Conservation (phyloP, 441 rosid genomes). For the Hura crepitans region DNA sequence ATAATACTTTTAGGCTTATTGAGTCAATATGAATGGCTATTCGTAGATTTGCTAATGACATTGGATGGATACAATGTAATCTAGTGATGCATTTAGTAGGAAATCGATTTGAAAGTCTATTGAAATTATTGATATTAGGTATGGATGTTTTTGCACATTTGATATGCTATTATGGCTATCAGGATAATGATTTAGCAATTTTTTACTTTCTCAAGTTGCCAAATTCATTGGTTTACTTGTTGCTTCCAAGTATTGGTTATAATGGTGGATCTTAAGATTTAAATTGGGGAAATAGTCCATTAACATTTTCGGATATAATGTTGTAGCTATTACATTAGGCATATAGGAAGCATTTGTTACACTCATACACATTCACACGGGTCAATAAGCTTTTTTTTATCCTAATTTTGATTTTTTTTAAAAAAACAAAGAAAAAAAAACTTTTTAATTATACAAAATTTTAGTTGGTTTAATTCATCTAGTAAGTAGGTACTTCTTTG, state of each 20-base stretch:
- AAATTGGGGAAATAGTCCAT: background rate
- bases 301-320: background rate
- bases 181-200: constrained; percentile 23
- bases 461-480: background rate
- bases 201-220: constrained; percentile 50
- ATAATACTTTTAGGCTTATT: constrained; percentile 48
- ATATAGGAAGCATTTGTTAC: background rate
- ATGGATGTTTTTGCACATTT: constrained; percentile 27
- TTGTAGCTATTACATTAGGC: background rate
- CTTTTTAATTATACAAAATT: background rate
- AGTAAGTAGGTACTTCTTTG: background rate
- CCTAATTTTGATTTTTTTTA: background rate
- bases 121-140: constrained; percentile 82
- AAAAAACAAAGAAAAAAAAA: background rate
- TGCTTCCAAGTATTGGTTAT: constrained; percentile 69
- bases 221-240: constrained; percentile 70
- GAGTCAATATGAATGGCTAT: constrained; percentile 85
- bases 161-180: constrained; percentile 21
- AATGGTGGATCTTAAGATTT: background rate
- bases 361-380: background rate
- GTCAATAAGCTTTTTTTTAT: background rate
- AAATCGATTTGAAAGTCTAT: constrained; percentile 79
- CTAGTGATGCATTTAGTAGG: constrained; percentile 76
- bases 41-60: constrained; percentile 90
- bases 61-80: constrained; percentile 81